Base-by-base conservation (phyloP, 2,329 filamentous ascomycete genomes). In the Ceratocystis albifundus region DNA sequence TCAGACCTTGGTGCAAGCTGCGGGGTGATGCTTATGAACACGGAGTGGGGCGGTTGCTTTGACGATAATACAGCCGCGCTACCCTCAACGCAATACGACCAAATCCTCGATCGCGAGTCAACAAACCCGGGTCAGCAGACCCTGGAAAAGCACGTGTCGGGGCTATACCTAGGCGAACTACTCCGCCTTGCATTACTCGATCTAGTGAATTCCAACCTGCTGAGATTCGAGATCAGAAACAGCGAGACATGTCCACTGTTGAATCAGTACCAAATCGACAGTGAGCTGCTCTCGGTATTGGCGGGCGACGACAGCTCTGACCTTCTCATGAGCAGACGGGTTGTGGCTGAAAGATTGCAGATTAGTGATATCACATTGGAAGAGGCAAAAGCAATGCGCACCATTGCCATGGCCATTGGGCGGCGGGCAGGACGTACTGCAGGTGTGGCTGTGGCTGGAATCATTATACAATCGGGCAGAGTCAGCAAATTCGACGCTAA, bases 71-170 rank as follows among this genome's bases (percentile, higher is more conserved):
- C 90, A 53, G 82, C 80, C 67, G 85, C 88, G 4, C 77, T 91
- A n/a, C 88, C 88, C 8, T 82, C 81, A 69, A 91, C 88, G 0
- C 75, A 79, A 1, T 90, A 88, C 72, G 88, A 92, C 73, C 73
- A 77, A 44, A 79, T 81, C 64, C 79, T 92, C 17, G 88, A 92
- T 73, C 76, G 76, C 12, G 83, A 84, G 61, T 88, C 84, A 65
- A 81, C 84, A 69, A 90, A 92, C 73, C 88, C 87, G 0, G 87
- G 87, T 10, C 83, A 88, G 64, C 88, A 92, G 72, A 89, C 90
- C 82, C 90, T 91, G 70, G 88, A 92, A 76, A 92, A 92, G 77
- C 84, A 87, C 48, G 82, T 91, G n/a, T 89, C 86, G 0, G 88
- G 88, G 69, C 88, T 92, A 84, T 92, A 92, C 75, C 75, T 92